Evolutionary conservation across 148 eudicot genomes (phyloP), one percentile per base, ranked within the genome.

Genomic region (Rhododendron vialii): DNA sequence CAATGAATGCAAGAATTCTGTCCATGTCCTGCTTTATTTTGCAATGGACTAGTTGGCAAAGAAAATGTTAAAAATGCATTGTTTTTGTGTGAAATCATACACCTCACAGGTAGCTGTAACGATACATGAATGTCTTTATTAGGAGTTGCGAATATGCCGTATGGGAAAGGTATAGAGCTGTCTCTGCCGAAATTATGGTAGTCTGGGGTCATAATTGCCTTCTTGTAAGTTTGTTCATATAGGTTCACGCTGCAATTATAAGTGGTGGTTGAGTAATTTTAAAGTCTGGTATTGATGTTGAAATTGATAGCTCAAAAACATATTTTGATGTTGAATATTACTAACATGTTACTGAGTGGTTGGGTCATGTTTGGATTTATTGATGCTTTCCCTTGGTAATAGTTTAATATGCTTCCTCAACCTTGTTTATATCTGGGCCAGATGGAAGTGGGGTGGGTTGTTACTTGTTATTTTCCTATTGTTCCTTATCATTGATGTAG

Each of bases 391-490:
- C 67, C 57, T 61, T 35, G 63, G 61, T 47, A n/a, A 74, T 26
- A 13, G 50, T 79, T 59, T 50, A 89, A 69, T 26, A 86, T 86
- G 81, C 69, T 84, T 88, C 84, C 61, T 35, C 75, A 28, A 28
- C 50, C 63, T 65, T 57, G 20, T 20, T 80, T 74, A 78, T n/a
- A 65, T 81, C 63, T 53, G 88, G 84, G 55, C 63, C 71, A 73
- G 7, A 36, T 81, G 87, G 82, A 61, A 84, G 83, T 86, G 83
- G 90, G 85, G 76, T 57, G 84, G 82, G 81, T 73, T 83, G 17
- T 13, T 38, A 45, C 35, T 86, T 65, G 82, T 57, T 57, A 50
- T 81, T 88, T 85, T 84, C 85, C 81, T 82, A 12, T 41, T 81
- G 13, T 51, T 74, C 8, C 48, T 83, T 26, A 26, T 14, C 41